Evolutionary conservation across 208 protist genomes (phyloP).

Genomic region (Willaertia magna): DNA sequence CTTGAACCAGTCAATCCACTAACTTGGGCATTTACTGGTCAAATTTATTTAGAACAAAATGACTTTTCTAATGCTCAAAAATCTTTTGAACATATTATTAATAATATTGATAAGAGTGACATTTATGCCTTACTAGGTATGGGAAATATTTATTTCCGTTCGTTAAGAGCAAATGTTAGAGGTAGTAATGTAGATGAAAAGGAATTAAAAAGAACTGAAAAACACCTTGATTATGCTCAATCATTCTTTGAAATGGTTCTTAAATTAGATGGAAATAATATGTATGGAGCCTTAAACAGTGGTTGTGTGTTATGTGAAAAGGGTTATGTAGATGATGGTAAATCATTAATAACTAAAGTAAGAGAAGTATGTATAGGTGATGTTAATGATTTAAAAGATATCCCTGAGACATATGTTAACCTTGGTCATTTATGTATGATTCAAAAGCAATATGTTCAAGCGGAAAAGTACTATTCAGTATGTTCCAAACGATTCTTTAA

Average conservation of each 20-base stretch:
- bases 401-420: conserved; percentile 22
- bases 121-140: conserved; percentile 7
- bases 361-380: neutral
- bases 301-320: conserved; percentile 32
- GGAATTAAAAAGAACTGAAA: conserved; percentile 6
- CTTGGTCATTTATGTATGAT: conserved; percentile 21
- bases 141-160: conserved; percentile 23
- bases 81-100: conserved; percentile 31
- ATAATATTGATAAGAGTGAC: conserved; percentile 11
- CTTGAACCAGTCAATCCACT: neutral
- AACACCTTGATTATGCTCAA: conserved; percentile 21
- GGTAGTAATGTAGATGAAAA: neutral
- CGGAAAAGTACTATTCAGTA: conserved; percentile 22
- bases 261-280: conserved; percentile 21
- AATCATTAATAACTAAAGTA: conserved; percentile 29
- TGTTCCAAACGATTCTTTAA: conserved; percentile 25
- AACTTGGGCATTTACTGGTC: conserved; percentile 24
- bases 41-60: conserved; percentile 26
- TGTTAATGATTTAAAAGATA: neutral
- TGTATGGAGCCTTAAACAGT: conserved; percentile 35
- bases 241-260: conserved; percentile 22
- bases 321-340: conserved; percentile 18
- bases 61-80: conserved; percentile 35
- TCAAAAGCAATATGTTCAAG: conserved; percentile 20
- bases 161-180: neutral